Evolutionary conservation across 257 asterid species (phyloP), one percentile per base, ranked within the genome.

Genomic region (Perilla frutescens): DNA sequence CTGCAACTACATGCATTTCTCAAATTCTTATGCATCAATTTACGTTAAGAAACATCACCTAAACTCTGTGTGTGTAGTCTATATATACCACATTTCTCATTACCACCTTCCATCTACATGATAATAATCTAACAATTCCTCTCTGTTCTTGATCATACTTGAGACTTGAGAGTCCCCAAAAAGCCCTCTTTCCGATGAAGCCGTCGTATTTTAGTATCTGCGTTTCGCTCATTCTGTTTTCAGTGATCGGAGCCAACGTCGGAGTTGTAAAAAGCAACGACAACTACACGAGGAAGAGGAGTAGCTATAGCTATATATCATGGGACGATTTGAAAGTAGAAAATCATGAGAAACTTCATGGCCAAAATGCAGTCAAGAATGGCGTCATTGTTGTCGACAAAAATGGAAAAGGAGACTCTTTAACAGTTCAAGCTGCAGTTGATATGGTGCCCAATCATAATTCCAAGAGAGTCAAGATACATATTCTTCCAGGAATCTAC

Each of bases 381-480:
- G 51, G 62, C 7, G 62, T 84, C 0, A 77, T 87, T 1, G 73
- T 87, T 2, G 96, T 89, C 10, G 91, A 87, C 58, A 47, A 68
- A 26, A 79, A 71, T 15, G 97, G 96, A 2, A 15, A 55, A 0
- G 92, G 93, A 4, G 89, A 89, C 73, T 85, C 84, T 0, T 3
- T n/a, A 0, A 91, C 89, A 0, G 86, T 89, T 37, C 96, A 91
- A 71, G 96, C 79, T 7, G 97, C 93, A 3, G 78, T 91, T 10
- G 83, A 87, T 61, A 65, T 86, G 86, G 93, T 91, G 62, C 92
- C 96, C 0, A 13, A 14, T 4, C 8, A 64, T 39, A 89, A 84
- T 53, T 8, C 12, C 0, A 11, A 74, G 0, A 81, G 93, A 60
- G 64, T 87, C 0, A 91, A 84, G 55, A 89, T 91, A 55, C 77